These are phyloP conservation scores for Tympanopsis confertula DNA, from an alignment of 2,329 filamentous ascomycete species.

Conservation along the genomic window DNA sequence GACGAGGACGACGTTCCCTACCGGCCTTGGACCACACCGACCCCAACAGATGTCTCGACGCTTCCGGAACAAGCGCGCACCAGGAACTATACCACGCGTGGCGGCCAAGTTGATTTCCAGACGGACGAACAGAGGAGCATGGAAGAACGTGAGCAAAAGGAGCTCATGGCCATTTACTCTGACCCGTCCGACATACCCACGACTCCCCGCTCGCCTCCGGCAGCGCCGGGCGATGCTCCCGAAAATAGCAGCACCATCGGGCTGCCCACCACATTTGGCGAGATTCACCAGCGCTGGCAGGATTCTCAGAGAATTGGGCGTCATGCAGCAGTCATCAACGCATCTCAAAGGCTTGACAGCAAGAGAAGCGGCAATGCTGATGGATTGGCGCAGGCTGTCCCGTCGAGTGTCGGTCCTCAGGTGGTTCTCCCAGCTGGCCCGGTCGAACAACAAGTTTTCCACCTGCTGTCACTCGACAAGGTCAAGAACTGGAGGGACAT, in stretches of 20 bases:
- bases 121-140: conserved; percentile 45
- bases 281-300: conserved; percentile 35
- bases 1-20: conserved; percentile 43
- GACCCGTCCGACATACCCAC: conserved; percentile 40
- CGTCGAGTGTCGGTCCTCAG: too few relatives aligned
- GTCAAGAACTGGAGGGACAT: conserved; percentile 29
- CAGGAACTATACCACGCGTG: conserved; percentile 40
- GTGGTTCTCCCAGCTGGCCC: conserved; percentile 17
- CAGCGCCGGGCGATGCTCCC: background rate
- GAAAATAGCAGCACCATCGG: background rate
- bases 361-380: too few relatives aligned
- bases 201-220: conserved; percentile 27
- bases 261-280: conserved; percentile 28
- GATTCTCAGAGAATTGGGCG: conserved; percentile 29
- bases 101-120: conserved; percentile 34
- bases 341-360: conserved; percentile 27
- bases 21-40: conserved; percentile 37
- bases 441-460: conserved; percentile 27
- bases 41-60: conserved; percentile 30
- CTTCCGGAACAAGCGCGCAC: conserved; percentile 31
- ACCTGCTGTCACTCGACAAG: conserved; percentile 29
- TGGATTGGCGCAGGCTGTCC: background rate
- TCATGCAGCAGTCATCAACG: conserved; percentile 27
- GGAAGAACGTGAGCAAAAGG: conserved; percentile 41
- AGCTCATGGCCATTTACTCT: conserved; percentile 50